Conservation (phyloP, 768 basidiomycete species). For the Hericium erinaceus region DNA sequence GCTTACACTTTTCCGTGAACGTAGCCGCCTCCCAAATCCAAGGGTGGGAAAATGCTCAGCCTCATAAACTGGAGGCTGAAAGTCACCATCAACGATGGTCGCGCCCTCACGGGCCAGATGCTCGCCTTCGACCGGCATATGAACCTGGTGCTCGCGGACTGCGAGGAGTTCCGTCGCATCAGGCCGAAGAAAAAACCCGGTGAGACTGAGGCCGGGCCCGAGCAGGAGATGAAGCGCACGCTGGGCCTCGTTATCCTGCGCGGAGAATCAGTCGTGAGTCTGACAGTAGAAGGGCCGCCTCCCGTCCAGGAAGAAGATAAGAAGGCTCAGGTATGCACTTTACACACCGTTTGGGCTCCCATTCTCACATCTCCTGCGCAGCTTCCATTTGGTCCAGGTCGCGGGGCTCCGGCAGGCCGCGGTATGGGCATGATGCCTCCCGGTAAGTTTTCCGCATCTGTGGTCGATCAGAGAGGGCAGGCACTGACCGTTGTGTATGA, state of each 20-base stretch:
- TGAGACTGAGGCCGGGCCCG: constrained; percentile 57
- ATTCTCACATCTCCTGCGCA: constrained; percentile 24
- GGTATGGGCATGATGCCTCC: constrained; percentile 96
- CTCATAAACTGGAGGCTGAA: constrained; percentile 97
- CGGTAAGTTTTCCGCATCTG: constrained; percentile 35
- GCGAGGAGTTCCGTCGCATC: constrained; percentile 93
- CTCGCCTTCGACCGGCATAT: constrained; percentile 99
- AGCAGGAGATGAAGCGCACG: constrained; percentile 93
- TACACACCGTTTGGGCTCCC: constrained; percentile 1
- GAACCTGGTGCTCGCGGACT: constrained; percentile 97
- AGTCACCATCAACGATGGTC: constrained; percentile 95
- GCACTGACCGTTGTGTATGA: no score
- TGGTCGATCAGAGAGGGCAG: background rate
- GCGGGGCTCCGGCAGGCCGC: constrained; percentile 92
- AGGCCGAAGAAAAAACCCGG: constrained; percentile 87
- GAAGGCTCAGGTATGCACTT: constrained; percentile 55
- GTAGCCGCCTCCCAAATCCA: constrained; percentile 94
- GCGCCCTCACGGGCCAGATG: constrained; percentile 95
- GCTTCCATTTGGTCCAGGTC: constrained; percentile 85
- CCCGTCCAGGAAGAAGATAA: constrained; percentile 87
- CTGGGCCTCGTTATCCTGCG: constrained; percentile 95
- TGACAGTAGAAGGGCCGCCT: constrained; percentile 92
- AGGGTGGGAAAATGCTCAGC: constrained; percentile 96
- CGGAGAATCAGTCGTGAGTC: constrained; percentile 92
- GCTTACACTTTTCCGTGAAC: background rate